phyloP scores from a whole-genome alignment of 352 stramenopile genomes.

The Pythium dissotocum region DNA sequence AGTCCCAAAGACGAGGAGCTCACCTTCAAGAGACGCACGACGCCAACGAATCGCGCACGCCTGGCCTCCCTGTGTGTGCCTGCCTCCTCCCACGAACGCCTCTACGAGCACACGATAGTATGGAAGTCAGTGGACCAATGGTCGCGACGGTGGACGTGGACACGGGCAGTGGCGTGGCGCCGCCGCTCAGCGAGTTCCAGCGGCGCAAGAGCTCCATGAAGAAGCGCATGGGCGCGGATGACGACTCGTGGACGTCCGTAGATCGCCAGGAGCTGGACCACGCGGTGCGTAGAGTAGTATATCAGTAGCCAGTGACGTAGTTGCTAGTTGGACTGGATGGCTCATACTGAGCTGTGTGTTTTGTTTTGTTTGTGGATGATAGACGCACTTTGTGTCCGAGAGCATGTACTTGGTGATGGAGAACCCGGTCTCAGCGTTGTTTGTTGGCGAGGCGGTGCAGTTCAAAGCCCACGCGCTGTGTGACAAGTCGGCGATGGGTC shows the following conservation, averaged over 20 bases:
- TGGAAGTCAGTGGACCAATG: neutral
- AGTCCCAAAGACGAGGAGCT: neutral
- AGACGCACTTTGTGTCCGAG: conserved; percentile 78
- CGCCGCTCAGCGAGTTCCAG: conserved; percentile 12
- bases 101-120: neutral
- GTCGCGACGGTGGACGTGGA: conserved; percentile 10
- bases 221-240: conserved; percentile 46
- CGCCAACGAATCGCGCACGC: neutral
- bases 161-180: conserved; percentile 14
- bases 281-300: conserved; percentile 41
- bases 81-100: neutral
- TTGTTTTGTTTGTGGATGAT: conserved; percentile 1
- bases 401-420: conserved; percentile 84
- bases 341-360: conserved; percentile 14
- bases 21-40: conserved; percentile 23
- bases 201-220: conserved; percentile 29
- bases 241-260: conserved; percentile 86
- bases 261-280: conserved; percentile 79
- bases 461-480: conserved; percentile 76
- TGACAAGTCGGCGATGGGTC: conserved; percentile 50
- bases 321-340: neutral
- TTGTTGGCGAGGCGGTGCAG: conserved; percentile 63
- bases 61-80: neutral
- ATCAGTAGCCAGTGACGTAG: neutral
- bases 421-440: conserved; percentile 52